phyloP scores from a whole-genome alignment of 805 yeast species.

The Hanseniaspora lindneri region DNA sequence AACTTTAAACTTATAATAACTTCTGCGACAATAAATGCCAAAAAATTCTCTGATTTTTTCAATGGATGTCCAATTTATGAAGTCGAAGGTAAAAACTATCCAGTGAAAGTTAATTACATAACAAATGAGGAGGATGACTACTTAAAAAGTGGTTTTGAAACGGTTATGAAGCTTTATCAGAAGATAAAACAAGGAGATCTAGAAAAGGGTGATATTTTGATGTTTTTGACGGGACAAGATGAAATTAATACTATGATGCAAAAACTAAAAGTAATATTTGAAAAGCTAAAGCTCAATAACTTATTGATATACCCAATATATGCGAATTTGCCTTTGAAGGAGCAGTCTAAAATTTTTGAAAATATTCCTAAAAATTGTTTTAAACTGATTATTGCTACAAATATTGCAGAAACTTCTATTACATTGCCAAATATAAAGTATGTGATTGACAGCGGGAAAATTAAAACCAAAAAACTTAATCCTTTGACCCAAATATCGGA shows the following conservation, averaged over 20 bases:
- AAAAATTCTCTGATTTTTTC: slow-evolving; percentile 72
- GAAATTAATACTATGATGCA: slow-evolving; percentile 81
- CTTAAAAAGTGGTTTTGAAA: slow-evolving; percentile 75
- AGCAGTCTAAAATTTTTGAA: slow-evolving; percentile 71
- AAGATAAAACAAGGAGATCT: slow-evolving; percentile 33
- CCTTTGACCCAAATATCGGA: slow-evolving; percentile 84
- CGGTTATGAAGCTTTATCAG: slow-evolving; percentile 77
- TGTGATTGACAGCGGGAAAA: slow-evolving; percentile 91
- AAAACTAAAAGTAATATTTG: slow-evolving; percentile 51
- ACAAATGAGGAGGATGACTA: slow-evolving; percentile 84
- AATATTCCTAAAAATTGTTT: slow-evolving; percentile 70
- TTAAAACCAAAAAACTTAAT: slow-evolving; percentile 81
- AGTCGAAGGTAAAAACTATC: slow-evolving; percentile 88
- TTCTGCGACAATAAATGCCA: slow-evolving; percentile 90
- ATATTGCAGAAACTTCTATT: slow-evolving; percentile 92
- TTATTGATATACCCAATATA: slow-evolving; percentile 76
- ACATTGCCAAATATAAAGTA: slow-evolving; percentile 92
- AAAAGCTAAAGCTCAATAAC: slow-evolving; percentile 43
- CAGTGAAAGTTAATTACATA: slow-evolving; percentile 77
- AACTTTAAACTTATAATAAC: slow-evolving; percentile 71
- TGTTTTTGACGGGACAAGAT: slow-evolving; percentile 90
- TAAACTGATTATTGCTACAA: slow-evolving; percentile 87
- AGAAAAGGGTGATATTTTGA: slow-evolving; percentile 63
- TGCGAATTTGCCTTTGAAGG: slow-evolving; percentile 78
- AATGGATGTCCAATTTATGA: slow-evolving; percentile 72